These are phyloP conservation scores for Pseudogymnoascus sp. DNA, from an alignment of 2,329 filamentous ascomycete species.

Conservation along the genomic window DNA sequence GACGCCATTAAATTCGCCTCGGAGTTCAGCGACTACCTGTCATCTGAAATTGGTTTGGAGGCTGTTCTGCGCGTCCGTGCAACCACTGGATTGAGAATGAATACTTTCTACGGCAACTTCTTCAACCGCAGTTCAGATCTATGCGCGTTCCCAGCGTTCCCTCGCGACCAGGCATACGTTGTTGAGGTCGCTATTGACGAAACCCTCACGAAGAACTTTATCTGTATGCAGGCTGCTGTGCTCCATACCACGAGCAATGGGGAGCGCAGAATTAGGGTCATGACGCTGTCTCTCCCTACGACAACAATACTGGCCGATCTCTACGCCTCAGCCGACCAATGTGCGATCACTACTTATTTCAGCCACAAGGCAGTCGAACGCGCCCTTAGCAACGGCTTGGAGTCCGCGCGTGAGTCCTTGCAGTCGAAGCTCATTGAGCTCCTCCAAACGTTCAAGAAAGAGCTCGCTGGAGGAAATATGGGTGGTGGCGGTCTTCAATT, in stretches of 20 bases:
- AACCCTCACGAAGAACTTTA: constrained; percentile 80
- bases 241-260: constrained; percentile 97
- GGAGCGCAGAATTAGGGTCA: constrained; percentile 86
- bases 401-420: constrained; percentile 82
- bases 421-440: constrained; percentile 90
- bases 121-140: constrained; percentile 98
- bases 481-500: constrained; percentile 87
- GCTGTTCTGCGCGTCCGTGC: constrained; percentile 92
- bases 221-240: constrained; percentile 90
- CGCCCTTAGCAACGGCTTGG: constrained; percentile 75
- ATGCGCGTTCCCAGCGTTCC: constrained; percentile 96
- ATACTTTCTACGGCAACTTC: constrained; percentile 96
- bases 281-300: constrained; percentile 88
- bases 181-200: constrained; percentile 98
- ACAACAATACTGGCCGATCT: constrained; percentile 85
- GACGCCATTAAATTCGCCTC: constrained; percentile 97
- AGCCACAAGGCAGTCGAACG: constrained; percentile 96
- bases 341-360: constrained; percentile 88
- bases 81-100: constrained; percentile 86
- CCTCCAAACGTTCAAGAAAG: constrained; percentile 92
- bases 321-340: constrained; percentile 91
- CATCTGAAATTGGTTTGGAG: constrained; percentile 90
- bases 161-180: constrained; percentile 93
- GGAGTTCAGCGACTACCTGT: constrained; percentile 96
- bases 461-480: constrained; percentile 91